phyloP scores from a whole-genome alignment of 83 land plant species.

The Larix sibirica region DNA sequence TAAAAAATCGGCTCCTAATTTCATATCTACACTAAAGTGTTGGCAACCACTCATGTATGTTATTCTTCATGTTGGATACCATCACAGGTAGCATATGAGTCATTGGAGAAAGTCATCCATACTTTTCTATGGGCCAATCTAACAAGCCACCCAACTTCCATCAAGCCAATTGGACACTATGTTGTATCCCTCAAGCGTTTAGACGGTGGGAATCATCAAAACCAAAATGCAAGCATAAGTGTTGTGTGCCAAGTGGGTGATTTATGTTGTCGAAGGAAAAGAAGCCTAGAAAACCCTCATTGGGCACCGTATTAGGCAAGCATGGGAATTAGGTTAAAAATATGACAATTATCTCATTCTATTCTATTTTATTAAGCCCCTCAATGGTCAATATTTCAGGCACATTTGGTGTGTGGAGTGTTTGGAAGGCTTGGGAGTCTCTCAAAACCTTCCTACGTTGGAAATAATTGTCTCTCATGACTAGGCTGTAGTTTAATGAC shows the following conservation, averaged over 20 bases:
- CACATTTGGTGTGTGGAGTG: not conserved
- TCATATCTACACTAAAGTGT: not conserved
- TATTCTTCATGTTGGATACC: not conserved
- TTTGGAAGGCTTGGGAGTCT: not conserved
- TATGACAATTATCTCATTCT: not conserved
- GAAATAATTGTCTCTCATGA: not conserved
- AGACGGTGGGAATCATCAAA: not conserved
- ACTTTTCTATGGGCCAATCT: not conserved
- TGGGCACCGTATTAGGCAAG: not conserved
- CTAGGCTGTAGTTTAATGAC: not conserved
- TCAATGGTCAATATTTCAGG: not conserved
- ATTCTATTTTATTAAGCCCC: not conserved
- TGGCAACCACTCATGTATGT: not conserved
- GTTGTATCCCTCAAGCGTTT: not conserved
- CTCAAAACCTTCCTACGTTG: not conserved
- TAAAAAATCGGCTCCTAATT: not conserved
- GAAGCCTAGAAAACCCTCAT: not conserved
- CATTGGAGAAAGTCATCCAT: not conserved
- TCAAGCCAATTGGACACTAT: not conserved
- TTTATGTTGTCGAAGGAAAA: not conserved
- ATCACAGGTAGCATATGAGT: not conserved
- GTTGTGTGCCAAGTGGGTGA: not conserved
- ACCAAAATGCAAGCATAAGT: not conserved
- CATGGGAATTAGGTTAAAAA: not conserved
- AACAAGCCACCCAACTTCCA: not conserved